These are phyloP conservation scores for Candida piceae DNA, from an alignment of 805 yeast species.

Conservation along the genomic window DNA sequence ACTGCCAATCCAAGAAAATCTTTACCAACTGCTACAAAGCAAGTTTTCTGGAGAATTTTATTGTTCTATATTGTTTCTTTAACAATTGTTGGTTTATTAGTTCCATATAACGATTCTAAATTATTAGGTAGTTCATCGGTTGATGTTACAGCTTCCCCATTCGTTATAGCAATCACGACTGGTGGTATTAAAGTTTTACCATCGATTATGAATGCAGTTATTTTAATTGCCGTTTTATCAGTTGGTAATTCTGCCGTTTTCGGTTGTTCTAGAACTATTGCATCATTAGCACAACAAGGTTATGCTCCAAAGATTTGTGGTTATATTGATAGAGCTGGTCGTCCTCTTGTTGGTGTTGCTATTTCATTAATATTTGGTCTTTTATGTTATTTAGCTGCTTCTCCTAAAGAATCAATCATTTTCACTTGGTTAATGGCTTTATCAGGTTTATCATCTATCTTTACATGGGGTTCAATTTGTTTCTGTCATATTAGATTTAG, in stretches of 20 bases:
- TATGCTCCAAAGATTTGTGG: constrained; percentile 57
- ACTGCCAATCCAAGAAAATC: constrained; percentile 50
- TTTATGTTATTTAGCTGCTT: constrained; percentile 56
- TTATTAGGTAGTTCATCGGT: constrained; percentile 42
- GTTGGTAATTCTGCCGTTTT: constrained; percentile 72
- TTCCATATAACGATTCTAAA: constrained; percentile 46
- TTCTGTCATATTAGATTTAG: constrained; percentile 65
- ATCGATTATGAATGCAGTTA: constrained; percentile 66
- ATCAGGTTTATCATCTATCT: constrained; percentile 66
- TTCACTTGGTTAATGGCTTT: constrained; percentile 74
- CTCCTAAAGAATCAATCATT: constrained; percentile 45
- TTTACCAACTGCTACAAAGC: constrained; percentile 53
- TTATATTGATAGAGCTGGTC: constrained; percentile 67
- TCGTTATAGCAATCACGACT: constrained; percentile 61
- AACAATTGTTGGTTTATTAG: constrained; percentile 48
- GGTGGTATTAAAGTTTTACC: constrained; percentile 62
- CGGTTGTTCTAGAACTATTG: constrained; percentile 67
- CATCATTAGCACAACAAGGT: constrained; percentile 64
- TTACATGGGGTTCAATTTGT: constrained; percentile 74
- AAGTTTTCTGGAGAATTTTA: constrained; percentile 52
- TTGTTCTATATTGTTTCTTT: constrained; percentile 47
- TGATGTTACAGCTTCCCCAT: constrained; percentile 65
- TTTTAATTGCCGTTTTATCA: constrained; percentile 63
- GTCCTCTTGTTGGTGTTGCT: constrained; percentile 68
- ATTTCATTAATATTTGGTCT: constrained; percentile 49